Base-by-base conservation (phyloP, 2,329 filamentous ascomycete genomes). In the Mariannaea elegans region DNA sequence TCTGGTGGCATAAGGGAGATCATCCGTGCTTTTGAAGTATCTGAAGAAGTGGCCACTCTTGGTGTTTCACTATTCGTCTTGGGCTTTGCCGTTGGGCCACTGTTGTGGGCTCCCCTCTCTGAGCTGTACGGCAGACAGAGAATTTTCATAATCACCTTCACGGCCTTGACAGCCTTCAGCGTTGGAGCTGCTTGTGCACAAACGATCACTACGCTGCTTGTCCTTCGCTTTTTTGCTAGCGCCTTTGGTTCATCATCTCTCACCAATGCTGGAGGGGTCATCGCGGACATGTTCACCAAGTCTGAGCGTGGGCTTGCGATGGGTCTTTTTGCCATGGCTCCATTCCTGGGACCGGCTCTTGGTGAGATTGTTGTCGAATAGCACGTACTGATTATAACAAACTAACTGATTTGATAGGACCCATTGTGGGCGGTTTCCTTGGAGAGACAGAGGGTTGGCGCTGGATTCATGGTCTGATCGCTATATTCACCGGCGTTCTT, bases 311-410 rank as follows among this genome's bases (percentile, higher is more conserved):
- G 51, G 2, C 8, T 47, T 5, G 51, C 51, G 1, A 45, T 32
- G 21, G 31, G 51, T 16, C 16, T 54, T 9, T 54, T 54, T 54
- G 29, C 51, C 32, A 54, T 54, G 51, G 42, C 51, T 38, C 51
- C 51, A 2, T 54, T 54, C 32, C 10, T 54, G 3, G 51, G 51
- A 1, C 51, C 51, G 4, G 24, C 41, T 16, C 18, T 54, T 3
- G 51, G 51, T 54, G 36, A 27, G 41, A 5, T n/a, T 5, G 2
- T 7, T 16, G 4, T 2, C 7, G 12, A 4, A 32, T 19, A 12
- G 5, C 4, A 3, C 12, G 10, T n/a, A 31, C 12, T n/a, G 5
- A 9, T 18, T 31, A 3, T 18, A 4, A 9, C 18, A n/a, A n/a
- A n/a, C 49, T 52, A 24, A 52, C 14, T 13, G 13, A 6, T 14